These are phyloP conservation scores for Boletellus emodensis DNA, from an alignment of 768 basidiomycete species.

Conservation along the genomic window DNA sequence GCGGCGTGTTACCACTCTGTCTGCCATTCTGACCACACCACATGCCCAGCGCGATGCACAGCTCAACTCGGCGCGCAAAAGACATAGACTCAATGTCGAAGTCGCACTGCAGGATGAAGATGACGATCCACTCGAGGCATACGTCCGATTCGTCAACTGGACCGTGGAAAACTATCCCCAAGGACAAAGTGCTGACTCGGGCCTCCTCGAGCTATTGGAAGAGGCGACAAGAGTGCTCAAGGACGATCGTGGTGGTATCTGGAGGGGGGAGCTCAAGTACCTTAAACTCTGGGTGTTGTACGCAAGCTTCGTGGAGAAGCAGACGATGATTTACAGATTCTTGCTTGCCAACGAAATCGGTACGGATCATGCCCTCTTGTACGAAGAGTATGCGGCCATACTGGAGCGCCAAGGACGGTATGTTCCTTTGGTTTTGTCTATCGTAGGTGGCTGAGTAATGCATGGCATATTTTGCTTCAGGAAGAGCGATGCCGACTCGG, in stretches of 20 bases:
- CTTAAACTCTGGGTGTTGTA: conserved; percentile 94
- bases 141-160: conserved; percentile 84
- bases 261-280: conserved; percentile 79
- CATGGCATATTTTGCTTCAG: conserved; percentile 37
- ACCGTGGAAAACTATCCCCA: conserved; percentile 93
- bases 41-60: conserved; percentile 72
- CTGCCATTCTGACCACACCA: conserved; percentile 69
- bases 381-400: conserved; percentile 88
- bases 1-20: conserved; percentile 74
- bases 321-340: conserved; percentile 85
- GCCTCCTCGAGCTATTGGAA: conserved; percentile 89
- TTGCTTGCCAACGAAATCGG: conserved; percentile 90
- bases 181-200: conserved; percentile 83
- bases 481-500: conserved; percentile 83
- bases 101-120: conserved; percentile 71
- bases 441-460: conserved; percentile 21
- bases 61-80: conserved; percentile 58
- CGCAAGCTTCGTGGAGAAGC: conserved; percentile 86
- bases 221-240: conserved; percentile 86
- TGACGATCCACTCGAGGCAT: conserved; percentile 81
- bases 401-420: conserved; percentile 83
- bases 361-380: conserved; percentile 71
- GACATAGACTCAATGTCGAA: conserved; percentile 69
- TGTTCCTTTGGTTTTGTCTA: conserved; percentile 28
- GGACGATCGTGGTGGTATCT: conserved; percentile 66